Evolutionary conservation across 805 yeast species (phyloP).

Genomic region (Hanseniaspora clermontiae): DNA sequence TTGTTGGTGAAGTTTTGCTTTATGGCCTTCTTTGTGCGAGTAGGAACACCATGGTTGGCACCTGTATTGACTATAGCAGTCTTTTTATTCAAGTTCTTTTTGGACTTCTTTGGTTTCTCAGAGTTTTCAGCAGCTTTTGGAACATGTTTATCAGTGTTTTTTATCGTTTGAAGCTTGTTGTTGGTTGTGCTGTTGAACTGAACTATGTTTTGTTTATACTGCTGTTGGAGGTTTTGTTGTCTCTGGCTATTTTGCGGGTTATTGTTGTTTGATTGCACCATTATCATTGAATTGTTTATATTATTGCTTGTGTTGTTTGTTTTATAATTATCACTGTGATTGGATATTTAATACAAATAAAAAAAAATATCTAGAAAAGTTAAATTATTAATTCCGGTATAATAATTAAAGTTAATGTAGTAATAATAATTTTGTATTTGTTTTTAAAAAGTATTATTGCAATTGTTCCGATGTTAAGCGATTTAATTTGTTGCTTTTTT

Average conservation of each 20-base stretch:
- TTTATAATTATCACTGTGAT: too few relatives aligned
- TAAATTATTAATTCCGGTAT: too few relatives aligned
- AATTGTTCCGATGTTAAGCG: too few relatives aligned
- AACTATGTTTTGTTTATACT: conserved; percentile 11
- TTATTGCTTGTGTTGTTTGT: too few relatives aligned
- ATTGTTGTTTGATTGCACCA: conserved; percentile 2
- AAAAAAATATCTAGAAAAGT: too few relatives aligned
- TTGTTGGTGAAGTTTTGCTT: background rate
- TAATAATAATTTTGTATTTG: too few relatives aligned
- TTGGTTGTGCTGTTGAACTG: conserved; percentile 8
- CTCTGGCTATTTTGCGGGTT: background rate
- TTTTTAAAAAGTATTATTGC: too few relatives aligned
- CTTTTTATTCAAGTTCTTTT: background rate
- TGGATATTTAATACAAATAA: too few relatives aligned
- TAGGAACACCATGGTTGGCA: background rate
- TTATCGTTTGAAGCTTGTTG: background rate
- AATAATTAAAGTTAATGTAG: too few relatives aligned
- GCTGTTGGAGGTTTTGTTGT: conserved; percentile 9
- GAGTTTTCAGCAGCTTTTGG: background rate
- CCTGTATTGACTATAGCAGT: background rate
- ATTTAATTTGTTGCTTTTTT: too few relatives aligned
- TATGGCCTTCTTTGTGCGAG: background rate
- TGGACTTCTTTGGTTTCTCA: background rate
- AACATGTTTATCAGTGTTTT: conserved; percentile 3
- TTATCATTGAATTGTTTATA: background rate